Evolutionary conservation across 805 yeast genomes (phyloP).

Genomic region (Metschnikowia henanensis): DNA sequence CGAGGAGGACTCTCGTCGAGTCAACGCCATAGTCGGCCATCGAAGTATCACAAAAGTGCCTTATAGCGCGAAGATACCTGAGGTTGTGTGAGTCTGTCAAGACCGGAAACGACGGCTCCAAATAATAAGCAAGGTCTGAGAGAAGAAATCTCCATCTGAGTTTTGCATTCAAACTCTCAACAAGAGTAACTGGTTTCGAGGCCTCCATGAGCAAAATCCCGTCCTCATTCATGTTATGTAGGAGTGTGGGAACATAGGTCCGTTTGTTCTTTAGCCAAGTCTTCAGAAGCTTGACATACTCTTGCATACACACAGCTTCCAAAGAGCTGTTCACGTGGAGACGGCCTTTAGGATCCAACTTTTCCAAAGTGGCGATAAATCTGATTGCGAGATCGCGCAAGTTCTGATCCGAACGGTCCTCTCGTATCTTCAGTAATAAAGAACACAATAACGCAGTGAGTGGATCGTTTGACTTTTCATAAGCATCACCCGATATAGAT

Average conservation of each 20-base stretch:
- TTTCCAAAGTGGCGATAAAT: conserved; percentile 1
- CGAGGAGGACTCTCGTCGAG: conserved; percentile 20
- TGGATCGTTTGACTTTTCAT: conserved; percentile 1
- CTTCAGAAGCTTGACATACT: conserved; percentile 18
- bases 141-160: conserved; percentile 35
- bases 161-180: conserved; percentile 19
- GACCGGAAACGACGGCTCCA: conserved; percentile 22
- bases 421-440: not conserved
- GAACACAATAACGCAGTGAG: not conserved
- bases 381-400: not conserved
- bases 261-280: conserved; percentile 18
- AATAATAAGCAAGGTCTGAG: conserved; percentile 22
- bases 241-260: conserved; percentile 13
- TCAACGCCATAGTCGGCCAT: conserved; percentile 22
- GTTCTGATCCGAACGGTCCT: not conserved
- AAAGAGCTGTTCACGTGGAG: conserved; percentile 16
- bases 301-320: conserved; percentile 12
- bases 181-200: conserved; percentile 16
- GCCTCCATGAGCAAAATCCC: conserved; percentile 12
- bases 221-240: conserved; percentile 13
- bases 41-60: conserved; percentile 20
- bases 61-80: conserved; percentile 3
- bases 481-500: not conserved
- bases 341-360: conserved; percentile 19
- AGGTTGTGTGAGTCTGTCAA: conserved; percentile 14